These are phyloP conservation scores for Theobroma cacao DNA, from an alignment of 345 rosid genomes.

Conservation along the genomic window DNA sequence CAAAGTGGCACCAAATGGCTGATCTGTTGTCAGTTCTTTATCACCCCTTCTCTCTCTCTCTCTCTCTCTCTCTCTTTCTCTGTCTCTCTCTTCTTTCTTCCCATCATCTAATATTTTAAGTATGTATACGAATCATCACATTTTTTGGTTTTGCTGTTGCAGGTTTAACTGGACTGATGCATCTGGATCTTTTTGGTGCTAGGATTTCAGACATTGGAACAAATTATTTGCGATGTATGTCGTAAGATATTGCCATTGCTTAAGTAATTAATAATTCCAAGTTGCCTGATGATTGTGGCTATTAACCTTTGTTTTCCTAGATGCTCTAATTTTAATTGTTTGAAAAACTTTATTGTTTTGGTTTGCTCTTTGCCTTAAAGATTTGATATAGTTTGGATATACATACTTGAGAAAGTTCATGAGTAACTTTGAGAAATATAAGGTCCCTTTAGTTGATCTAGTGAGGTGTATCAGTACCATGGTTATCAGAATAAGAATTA, in stretches of 20 bases:
- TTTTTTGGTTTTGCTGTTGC: constrained; percentile 15
- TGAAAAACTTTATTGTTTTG: background rate
- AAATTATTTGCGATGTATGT: constrained; percentile 40
- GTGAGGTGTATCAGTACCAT: background rate
- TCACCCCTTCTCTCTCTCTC: background rate
- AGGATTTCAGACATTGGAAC: constrained; percentile 74
- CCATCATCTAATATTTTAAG: background rate
- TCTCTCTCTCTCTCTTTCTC: background rate
- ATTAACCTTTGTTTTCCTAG: background rate
- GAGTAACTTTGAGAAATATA: background rate
- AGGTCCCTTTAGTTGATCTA: background rate
- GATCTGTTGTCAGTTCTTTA: background rate
- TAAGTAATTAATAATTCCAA: background rate
- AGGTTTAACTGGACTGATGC: constrained; percentile 56
- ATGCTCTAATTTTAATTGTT: background rate
- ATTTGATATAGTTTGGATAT: background rate
- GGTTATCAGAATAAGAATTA: no score
- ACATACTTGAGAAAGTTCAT: background rate
- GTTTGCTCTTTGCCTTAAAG: background rate
- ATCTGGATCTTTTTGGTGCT: constrained; percentile 77
- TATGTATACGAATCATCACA: background rate
- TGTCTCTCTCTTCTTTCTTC: background rate
- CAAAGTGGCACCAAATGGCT: background rate
- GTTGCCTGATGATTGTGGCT: background rate
- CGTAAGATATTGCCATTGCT: background rate